Percentiles rank a stretch among this genome's conserved stretches.
Conservation (phyloP, 495 filamentous ascomycete species). For the Collariella sp. region DNA sequence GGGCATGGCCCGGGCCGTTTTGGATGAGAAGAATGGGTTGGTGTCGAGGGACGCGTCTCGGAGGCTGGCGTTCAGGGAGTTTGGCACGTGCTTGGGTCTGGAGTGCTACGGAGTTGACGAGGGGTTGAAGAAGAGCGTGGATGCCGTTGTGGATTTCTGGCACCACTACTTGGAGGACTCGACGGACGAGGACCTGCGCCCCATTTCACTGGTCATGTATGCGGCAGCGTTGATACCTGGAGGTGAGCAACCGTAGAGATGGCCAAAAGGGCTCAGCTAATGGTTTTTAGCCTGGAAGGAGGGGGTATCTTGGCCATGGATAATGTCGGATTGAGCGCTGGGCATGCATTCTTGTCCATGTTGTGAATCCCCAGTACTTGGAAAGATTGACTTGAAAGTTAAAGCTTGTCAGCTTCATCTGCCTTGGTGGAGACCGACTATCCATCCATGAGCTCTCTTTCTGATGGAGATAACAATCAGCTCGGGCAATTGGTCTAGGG, state of each 20-base stretch:
- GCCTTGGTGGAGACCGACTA: too few species aligned
- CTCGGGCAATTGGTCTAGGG: slow-evolving; percentile 15
- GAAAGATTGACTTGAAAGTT: too few species aligned
- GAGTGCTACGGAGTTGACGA: slow-evolving; percentile 43
- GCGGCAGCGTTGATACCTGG: slow-evolving; percentile 54
- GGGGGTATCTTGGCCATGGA: slow-evolving; percentile 6
- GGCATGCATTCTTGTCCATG: too few species aligned
- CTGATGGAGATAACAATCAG: not conserved
- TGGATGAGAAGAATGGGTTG: slow-evolving; percentile 23
- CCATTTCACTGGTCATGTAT: slow-evolving; percentile 60
- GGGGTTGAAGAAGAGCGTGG: slow-evolving; percentile 32
- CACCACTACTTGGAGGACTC: slow-evolving; percentile 37
- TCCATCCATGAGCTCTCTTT: too few species aligned
- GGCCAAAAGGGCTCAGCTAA: not conserved
- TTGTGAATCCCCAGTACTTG: too few species aligned
- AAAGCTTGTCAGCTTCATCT: too few species aligned
- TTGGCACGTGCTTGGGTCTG: slow-evolving; percentile 51
- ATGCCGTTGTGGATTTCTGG: slow-evolving; percentile 47
- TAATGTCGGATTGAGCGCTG: not conserved
- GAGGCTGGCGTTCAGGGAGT: slow-evolving; percentile 57
- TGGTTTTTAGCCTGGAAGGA: slow-evolving; percentile 12
- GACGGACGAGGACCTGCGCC: slow-evolving; percentile 43
- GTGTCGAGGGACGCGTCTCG: slow-evolving; percentile 32
- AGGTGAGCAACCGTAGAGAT: slow-evolving; percentile 37
- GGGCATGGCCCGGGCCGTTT: slow-evolving; percentile 32